phyloP scores from a whole-genome alignment of 1,284 basidiomycete genomes.

The Boletus semigastroideus region DNA sequence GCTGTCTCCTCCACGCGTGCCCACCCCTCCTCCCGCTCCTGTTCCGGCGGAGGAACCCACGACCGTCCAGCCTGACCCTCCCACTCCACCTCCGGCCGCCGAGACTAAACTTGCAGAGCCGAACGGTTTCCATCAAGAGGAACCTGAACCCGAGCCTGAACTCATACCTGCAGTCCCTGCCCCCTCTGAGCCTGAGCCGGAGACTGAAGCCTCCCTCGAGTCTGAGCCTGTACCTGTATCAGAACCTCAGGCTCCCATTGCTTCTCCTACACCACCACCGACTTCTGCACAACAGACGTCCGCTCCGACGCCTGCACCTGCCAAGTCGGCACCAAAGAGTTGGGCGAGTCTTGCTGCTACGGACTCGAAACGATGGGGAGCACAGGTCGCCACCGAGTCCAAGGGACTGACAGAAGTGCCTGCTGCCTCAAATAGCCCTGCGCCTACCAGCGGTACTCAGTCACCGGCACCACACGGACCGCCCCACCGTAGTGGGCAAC shows the following conservation, averaged over 20 bases:
- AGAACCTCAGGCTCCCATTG: conserved; percentile 31
- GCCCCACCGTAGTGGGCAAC: conserved; percentile 29
- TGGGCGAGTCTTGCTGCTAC: conserved; percentile 92
- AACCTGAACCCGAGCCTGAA: conserved; percentile 33
- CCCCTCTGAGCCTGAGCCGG: conserved; percentile 32
- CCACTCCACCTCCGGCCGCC: conserved; percentile 27
- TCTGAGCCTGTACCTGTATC: conserved; percentile 43
- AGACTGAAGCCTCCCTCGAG: conserved; percentile 36
- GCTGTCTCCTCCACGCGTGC: conserved; percentile 22
- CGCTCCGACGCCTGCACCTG: conserved; percentile 32
- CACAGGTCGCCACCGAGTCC: conserved; percentile 70
- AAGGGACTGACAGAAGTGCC: conserved; percentile 69
- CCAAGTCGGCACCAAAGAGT: conserved; percentile 68
- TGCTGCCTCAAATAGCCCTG: conserved; percentile 40
- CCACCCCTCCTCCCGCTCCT: conserved; percentile 36
- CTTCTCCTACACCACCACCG: conserved; percentile 36
- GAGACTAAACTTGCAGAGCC: conserved; percentile 28
- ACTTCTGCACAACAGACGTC: conserved; percentile 32
- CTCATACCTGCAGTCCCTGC: conserved; percentile 32
- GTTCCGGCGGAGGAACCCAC: conserved; percentile 37
- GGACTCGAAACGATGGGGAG: conserved; percentile 77
- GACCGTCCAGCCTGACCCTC: conserved; percentile 31
- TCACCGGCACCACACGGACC: conserved; percentile 47
- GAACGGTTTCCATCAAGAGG: conserved; percentile 30
- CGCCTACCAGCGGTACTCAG: conserved; percentile 47